Base-by-base conservation (phyloP, 192 early-diverging fungal species). In the Helicostylum pulchrum region DNA sequence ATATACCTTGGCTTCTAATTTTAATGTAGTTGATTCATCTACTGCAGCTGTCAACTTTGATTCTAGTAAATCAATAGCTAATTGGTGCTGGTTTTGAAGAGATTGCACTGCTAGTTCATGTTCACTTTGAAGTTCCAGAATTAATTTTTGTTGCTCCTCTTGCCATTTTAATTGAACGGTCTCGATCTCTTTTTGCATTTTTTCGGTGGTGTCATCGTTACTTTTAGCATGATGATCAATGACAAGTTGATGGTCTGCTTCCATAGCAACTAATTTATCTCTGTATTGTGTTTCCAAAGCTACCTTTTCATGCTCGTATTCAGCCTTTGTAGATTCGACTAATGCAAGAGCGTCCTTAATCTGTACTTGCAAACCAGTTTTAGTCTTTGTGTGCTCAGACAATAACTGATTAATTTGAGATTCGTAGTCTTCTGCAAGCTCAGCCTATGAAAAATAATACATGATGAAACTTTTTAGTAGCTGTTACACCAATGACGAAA, bases 391-490 rank as follows among this genome's bases (percentile, higher is more conserved):
- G 43, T 72, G 57, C 23, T 45, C 64, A 44, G 2, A 31, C 2
- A 39, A 20, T 20, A 72, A 19, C 3, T 49, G 31, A 26, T 58
- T 48, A 15, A 67, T 57, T 57, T 68, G 56, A 9, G 12, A 30
- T 62, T 72, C 58, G n/a, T 57, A 44, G 4, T 45, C 54, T 50
- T 55, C 55, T 36, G 54, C 53, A 15, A 55, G 26, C 32, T 53
- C 64, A 20, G 54, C 52, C 53, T 66, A 50, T 34, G 31, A 12
- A 47, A 45, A 17, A 6, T 45, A 26, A 2, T 26, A 26, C 26
- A 26, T 26, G 26, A 26, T n/a, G 17, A 23, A 36, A 23, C 30
- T 23, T 55, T 26, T 55, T 57, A 19, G 11, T 42, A 39, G 6
- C 9, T 39, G 36, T 39, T 39, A 39, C 36, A 39, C 36, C 36